Base-by-base conservation (phyloP, 345 rosid genomes). In the Kandelia obovata region DNA sequence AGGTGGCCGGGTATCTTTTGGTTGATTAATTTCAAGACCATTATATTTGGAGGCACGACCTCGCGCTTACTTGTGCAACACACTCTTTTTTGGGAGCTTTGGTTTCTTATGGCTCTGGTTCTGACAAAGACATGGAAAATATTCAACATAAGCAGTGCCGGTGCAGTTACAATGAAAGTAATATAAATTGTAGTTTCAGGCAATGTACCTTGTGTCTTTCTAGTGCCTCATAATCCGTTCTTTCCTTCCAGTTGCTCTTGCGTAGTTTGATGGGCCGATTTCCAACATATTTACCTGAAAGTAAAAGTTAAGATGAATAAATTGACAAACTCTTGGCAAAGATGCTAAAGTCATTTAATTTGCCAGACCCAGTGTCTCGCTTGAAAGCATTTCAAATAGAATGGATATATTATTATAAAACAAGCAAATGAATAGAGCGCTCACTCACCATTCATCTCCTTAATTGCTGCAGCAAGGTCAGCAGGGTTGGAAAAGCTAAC, bases 191-290 rank as follows among this genome's bases (percentile, higher is more conserved):
- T 43, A 43, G 17, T 2, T 43, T 43, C 49, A 43, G 19, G 49
- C 49, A 43, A 43, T 13, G 46, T 74, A 81, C 99, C 92, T 87
- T 95, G 4, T 87, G 97, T 72, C 85, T 86, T 56, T 61, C 96
- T 8, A 88, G 71, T 61, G 96, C 96, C 2, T 85, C 91, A 62
- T 64, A 64, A 61, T 95, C 97, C 49, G 83, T 95, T 68, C 99
- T 87, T 77, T 95, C 97, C 83, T 79, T 90, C 99, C 99, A 95
- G 73, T 89, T 95, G 85, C 99, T 95, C 84, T 95, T 95, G 11
- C 98, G 84, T 63, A 95, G 81, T 71, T 95, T 95, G 61, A 95
- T 92, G 1, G 98, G 99, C 49, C 99, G 82, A 73, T 95, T 95
- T 61, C 99, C 99, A 16, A 95, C 99, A 76, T 95, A 95, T 74